Evolutionary conservation across 2,329 filamentous ascomycete species (phyloP).

Genomic region (Diaporthe australafricana): DNA sequence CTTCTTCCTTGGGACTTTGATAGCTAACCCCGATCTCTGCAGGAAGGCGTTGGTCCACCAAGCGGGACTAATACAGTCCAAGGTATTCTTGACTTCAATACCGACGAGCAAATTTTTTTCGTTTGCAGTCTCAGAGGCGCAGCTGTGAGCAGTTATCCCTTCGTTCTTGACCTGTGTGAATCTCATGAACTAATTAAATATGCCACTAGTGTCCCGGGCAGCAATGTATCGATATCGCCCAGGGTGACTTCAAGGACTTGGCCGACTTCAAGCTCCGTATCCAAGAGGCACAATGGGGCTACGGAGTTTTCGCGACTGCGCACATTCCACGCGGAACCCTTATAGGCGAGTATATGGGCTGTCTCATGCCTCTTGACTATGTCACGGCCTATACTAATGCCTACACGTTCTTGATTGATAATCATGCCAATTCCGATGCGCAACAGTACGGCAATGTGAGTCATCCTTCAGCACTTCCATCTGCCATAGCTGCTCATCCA

Average conservation of each 20-base stretch:
- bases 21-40: too few relatives aligned
- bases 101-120: background rate
- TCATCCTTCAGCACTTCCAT: background rate
- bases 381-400: fast-evolving
- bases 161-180: background rate
- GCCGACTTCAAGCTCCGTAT: background rate
- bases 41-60: background rate
- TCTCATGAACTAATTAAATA: background rate
- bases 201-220: background rate
- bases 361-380: constrained; percentile 8
- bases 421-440: background rate
- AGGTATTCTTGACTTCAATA: background rate
- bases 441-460: constrained; percentile 17
- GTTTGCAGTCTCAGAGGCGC: background rate
- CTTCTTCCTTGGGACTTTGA: too few relatives aligned
- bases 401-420: background rate
- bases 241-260: background rate
- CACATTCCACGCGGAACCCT: background rate
- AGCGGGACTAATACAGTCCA: background rate
- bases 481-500: too few relatives aligned
- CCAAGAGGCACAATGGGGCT: constrained; percentile 2
- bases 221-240: constrained; percentile 6
- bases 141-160: background rate
- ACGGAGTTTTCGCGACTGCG: constrained; percentile 19
- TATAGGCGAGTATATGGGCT: constrained; percentile 27